phyloP scores from a whole-genome alignment of 1,284 basidiomycete species.

The Moesziomyces globuligerus region DNA sequence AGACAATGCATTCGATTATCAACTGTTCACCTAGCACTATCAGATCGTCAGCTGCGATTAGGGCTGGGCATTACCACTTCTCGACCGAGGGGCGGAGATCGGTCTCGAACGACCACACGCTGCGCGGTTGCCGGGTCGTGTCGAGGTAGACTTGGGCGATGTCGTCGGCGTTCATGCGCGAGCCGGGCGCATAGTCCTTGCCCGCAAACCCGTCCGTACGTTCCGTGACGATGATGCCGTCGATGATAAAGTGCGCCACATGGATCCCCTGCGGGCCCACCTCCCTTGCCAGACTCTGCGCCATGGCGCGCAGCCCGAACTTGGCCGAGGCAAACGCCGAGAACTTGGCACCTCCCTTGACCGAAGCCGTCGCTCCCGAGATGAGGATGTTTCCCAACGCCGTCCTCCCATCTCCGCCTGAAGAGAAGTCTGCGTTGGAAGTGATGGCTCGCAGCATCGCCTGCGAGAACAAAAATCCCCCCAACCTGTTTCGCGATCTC shows the following conservation, averaged over 20 bases:
- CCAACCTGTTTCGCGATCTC: slow-evolving; percentile 5
- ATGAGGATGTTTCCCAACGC: slow-evolving; percentile 36
- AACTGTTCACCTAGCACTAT: too few species aligned
- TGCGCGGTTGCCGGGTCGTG: slow-evolving; percentile 33
- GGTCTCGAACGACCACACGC: slow-evolving; percentile 44
- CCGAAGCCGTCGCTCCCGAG: slow-evolving; percentile 48
- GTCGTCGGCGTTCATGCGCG: slow-evolving; percentile 46
- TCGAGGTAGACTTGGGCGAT: slow-evolving; percentile 54
- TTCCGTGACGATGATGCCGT: slow-evolving; percentile 45
- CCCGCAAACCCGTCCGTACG: slow-evolving; percentile 27
- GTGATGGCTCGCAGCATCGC: slow-evolving; percentile 42
- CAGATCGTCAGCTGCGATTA: too few species aligned
- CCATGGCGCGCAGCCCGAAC: slow-evolving; percentile 44
- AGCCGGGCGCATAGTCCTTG: slow-evolving; percentile 25
- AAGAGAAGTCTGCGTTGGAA: slow-evolving; percentile 14
- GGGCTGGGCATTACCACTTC: slow-evolving; percentile 28
- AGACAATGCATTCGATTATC: too few species aligned
- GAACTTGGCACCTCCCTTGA: slow-evolving; percentile 45
- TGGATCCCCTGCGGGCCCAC: slow-evolving; percentile 49
- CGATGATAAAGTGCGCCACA: slow-evolving; percentile 51
- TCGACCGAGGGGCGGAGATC: slow-evolving; percentile 44
- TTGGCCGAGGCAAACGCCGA: slow-evolving; percentile 45
- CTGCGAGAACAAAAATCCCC: slow-evolving; percentile 40
- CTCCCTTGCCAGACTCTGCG: slow-evolving; percentile 44
- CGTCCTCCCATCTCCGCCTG: slow-evolving; percentile 3